Conservation (phyloP, 257 asterid species). For the Solanum chmielewskii region DNA sequence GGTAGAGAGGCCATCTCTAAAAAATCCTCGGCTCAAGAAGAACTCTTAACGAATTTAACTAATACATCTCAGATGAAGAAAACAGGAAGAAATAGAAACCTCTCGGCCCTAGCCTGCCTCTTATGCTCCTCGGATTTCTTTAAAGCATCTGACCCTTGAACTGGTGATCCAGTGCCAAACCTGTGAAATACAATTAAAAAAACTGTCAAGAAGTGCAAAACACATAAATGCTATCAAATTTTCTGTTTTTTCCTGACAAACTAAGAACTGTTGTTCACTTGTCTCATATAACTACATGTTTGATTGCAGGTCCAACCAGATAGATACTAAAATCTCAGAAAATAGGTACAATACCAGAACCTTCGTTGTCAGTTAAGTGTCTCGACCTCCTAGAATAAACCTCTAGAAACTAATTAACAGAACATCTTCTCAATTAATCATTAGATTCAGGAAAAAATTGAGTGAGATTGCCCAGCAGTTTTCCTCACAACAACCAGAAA, state of each 20-base stretch:
- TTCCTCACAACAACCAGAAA: not conserved
- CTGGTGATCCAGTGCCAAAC: constrained; percentile 53
- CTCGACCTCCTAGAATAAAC: not conserved
- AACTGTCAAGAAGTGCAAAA: not conserved
- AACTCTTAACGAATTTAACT: not conserved
- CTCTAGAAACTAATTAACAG: not conserved
- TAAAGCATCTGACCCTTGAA: constrained; percentile 31
- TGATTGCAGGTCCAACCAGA: not conserved
- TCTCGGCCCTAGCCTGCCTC: constrained; percentile 93
- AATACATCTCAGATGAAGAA: not conserved
- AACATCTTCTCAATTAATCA: not conserved
- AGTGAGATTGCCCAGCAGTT: not conserved
- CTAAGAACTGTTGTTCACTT: not conserved
- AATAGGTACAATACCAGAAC: not conserved
- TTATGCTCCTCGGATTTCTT: constrained; percentile 74
- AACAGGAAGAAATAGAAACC: constrained; percentile 26
- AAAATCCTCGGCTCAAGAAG: not conserved
- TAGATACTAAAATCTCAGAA: not conserved
- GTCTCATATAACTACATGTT: not conserved
- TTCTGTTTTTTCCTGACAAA: not conserved
- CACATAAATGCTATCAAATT: not conserved
- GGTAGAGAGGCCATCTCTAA: not conserved
- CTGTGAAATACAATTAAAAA: constrained; percentile 20
- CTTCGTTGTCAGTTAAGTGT: not conserved
- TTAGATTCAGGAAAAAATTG: not conserved